Conservation (phyloP, 1,284 basidiomycete genomes). For the Microbotryum silenes-acaulis region DNA sequence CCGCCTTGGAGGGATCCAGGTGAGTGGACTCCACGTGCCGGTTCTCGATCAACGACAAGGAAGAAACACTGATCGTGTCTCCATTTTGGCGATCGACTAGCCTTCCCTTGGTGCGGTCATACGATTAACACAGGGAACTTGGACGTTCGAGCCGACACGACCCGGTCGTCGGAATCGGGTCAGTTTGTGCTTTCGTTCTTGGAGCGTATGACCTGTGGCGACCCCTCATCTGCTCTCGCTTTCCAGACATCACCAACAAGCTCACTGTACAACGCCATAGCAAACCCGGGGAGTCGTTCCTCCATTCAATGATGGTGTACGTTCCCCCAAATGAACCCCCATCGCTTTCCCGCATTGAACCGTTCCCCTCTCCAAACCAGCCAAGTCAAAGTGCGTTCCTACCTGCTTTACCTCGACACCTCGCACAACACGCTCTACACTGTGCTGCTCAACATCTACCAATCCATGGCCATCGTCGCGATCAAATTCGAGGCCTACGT, state of each 20-base stretch:
- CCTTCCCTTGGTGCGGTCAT: conserved; percentile 85
- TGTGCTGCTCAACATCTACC: conserved; percentile 73
- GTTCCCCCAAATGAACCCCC: conserved; percentile 6
- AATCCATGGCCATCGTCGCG: conserved; percentile 73
- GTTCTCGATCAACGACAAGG: no score
- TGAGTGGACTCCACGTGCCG: no score
- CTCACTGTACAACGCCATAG: conserved; percentile 38
- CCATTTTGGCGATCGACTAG: conserved; percentile 43
- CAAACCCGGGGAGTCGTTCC: conserved; percentile 34
- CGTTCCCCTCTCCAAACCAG: conserved; percentile 35
- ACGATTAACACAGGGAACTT: conserved; percentile 65
- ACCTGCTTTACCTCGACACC: conserved; percentile 70
- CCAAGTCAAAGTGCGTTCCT: conserved; percentile 57
- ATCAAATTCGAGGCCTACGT: conserved; percentile 85
- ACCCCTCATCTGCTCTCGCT: no score
- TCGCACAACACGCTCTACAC: conserved; percentile 56
- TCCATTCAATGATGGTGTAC: conserved; percentile 37
- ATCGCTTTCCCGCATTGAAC: no score
- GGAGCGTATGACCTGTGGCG: no score
- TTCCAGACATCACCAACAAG: conserved; percentile 38
- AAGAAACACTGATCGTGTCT: no score
- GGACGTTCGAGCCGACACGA: conserved; percentile 50
- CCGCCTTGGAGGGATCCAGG: conserved; percentile 13
- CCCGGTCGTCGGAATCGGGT: not conserved
- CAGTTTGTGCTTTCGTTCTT: not conserved